A percentile compares a stretch with the other conserved stretches of the same genome.
Evolutionary conservation across 2,329 filamentous ascomycete genomes (phyloP).

Genomic region (Sarocladium strictum): DNA sequence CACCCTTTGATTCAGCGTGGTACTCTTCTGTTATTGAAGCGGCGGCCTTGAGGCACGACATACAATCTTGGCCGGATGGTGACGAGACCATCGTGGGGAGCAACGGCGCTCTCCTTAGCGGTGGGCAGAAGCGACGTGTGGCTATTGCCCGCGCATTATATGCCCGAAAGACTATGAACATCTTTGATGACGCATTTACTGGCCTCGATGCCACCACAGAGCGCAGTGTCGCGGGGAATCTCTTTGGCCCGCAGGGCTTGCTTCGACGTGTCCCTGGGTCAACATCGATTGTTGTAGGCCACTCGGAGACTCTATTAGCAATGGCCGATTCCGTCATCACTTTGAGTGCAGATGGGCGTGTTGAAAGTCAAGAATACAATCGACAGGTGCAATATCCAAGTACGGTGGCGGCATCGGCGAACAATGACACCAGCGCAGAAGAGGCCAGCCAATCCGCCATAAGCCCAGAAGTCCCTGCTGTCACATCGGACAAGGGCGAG

Average conservation of each 20-base stretch:
- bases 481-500: background rate
- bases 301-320: conserved; percentile 24
- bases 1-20: conserved; percentile 21
- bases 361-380: conserved; percentile 13
- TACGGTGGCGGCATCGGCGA: background rate
- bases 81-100: conserved; percentile 33
- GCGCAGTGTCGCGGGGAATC: conserved; percentile 32
- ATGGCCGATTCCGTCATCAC: conserved; percentile 41
- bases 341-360: conserved; percentile 31
- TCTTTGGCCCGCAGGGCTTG: conserved; percentile 36
- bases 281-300: conserved; percentile 35
- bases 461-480: background rate
- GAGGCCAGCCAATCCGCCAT: background rate
- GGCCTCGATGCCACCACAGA: conserved; percentile 39
- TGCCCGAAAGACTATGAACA: conserved; percentile 26
- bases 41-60: conserved; percentile 24
- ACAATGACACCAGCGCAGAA: background rate
- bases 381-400: background rate
- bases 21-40: conserved; percentile 29
- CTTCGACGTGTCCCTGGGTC: conserved; percentile 25
- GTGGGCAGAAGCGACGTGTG: conserved; percentile 33
- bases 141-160: conserved; percentile 40
- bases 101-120: conserved; percentile 33
- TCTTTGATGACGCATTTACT: conserved; percentile 41
- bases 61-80: conserved; percentile 25